Evolutionary conservation across 768 basidiomycete species (phyloP).

Genomic region (Calocera viscosa): DNA sequence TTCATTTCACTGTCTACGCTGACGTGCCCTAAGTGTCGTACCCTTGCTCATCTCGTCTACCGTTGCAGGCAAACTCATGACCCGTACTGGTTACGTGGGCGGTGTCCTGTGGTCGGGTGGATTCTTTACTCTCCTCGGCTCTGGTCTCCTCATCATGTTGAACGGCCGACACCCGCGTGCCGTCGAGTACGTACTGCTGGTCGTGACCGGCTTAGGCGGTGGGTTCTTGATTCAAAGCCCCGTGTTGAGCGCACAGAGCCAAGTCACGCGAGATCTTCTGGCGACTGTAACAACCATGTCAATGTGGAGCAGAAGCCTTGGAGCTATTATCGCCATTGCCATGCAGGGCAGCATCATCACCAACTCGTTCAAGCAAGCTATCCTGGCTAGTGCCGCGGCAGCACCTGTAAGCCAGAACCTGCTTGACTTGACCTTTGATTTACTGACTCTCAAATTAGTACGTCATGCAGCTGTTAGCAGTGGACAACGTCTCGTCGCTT

Average conservation of each 20-base stretch:
- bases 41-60: background rate
- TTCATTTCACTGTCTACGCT: background rate
- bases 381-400: background rate
- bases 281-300: conserved; percentile 1
- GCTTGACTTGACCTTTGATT: background rate
- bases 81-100: background rate
- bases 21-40: background rate
- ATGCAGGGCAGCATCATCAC: background rate
- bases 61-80: background rate
- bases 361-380: background rate
- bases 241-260: background rate
- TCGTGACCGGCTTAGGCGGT: background rate
- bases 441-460: background rate
- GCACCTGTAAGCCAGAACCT: background rate
- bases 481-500: background rate
- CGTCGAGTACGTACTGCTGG: background rate
- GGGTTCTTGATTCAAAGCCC: background rate
- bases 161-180: background rate
- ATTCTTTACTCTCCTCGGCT: background rate
- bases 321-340: background rate
- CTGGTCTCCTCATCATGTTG: background rate
- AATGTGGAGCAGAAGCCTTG: background rate
- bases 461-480: background rate
- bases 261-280: background rate
- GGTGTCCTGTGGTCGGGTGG: background rate